Evolutionary conservation across 805 yeast species (phyloP).

Genomic region (Clavispora santaluciae): DNA sequence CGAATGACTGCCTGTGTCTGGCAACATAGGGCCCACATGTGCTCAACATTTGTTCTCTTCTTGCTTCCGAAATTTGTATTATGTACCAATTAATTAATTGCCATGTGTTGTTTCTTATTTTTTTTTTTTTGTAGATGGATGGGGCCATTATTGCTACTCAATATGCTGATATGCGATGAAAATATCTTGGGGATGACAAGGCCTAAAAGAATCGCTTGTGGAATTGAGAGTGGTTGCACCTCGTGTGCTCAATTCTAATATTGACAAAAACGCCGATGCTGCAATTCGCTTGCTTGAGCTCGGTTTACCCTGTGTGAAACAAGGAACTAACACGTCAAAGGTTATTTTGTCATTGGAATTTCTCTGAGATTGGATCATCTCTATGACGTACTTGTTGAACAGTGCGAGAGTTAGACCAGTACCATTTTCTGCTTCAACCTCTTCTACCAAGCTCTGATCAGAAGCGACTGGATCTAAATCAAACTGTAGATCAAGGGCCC

Average conservation of each 20-base stretch:
- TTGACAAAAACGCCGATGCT: conserved; percentile 12
- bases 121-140: too few relatives aligned
- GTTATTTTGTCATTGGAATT: background rate
- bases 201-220: background rate
- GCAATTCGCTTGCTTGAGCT: conserved; percentile 5
- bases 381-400: background rate
- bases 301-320: background rate
- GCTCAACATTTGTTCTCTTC: background rate
- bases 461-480: background rate
- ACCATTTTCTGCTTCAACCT: background rate
- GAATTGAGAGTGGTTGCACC: background rate
- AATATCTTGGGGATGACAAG: background rate
- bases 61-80: conserved; percentile 1
- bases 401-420: background rate
- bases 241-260: conserved; percentile 10
- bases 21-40: background rate
- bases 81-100: conserved; percentile 1
- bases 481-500: background rate
- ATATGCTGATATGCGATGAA: too few relatives aligned
- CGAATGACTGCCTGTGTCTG: background rate
- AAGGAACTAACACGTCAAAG: background rate
- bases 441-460: background rate
- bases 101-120: background rate
- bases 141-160: too few relatives aligned
- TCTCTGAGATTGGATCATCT: background rate